Evolutionary conservation across 768 basidiomycete genomes (phyloP).

Genomic region (Tulasnella sp.): DNA sequence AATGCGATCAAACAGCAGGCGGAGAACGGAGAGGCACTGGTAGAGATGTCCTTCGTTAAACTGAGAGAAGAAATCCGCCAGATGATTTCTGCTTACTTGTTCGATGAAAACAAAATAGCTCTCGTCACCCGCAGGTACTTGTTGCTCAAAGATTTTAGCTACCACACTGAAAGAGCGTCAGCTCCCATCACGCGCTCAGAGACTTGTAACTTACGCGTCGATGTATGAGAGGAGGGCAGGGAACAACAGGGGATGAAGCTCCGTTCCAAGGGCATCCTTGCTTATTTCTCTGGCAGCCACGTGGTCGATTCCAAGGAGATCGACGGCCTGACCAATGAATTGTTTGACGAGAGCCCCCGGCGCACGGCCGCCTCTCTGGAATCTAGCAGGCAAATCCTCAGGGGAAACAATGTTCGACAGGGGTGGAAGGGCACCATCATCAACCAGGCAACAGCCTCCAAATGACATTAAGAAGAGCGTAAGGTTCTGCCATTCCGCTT

Average conservation of each 20-base stretch:
- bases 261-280: constrained; percentile 76
- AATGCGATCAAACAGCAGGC: constrained; percentile 75
- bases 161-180: constrained; percentile 41
- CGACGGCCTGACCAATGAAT: constrained; percentile 72
- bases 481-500: constrained; percentile 84
- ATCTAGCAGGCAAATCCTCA: constrained; percentile 36
- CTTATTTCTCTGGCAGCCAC: constrained; percentile 75
- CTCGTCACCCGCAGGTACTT: constrained; percentile 37
- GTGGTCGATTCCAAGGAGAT: constrained; percentile 64
- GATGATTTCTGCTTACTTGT: constrained; percentile 56
- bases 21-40: constrained; percentile 75
- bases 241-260: constrained; percentile 73
- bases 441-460: constrained; percentile 65
- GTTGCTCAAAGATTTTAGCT: constrained; percentile 38
- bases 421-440: constrained; percentile 50
- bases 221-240: constrained; percentile 68
- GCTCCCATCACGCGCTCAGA: constrained; percentile 40
- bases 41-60: constrained; percentile 29
- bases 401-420: constrained; percentile 39
- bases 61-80: not conserved
- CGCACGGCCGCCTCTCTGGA: constrained; percentile 27
- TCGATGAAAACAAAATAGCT: constrained; percentile 60
- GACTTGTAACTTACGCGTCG: constrained; percentile 61
- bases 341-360: constrained; percentile 55
- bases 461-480: constrained; percentile 75